phyloP scores from a whole-genome alignment of 495 filamentous ascomycete species.

The Tuber borchii region DNA sequence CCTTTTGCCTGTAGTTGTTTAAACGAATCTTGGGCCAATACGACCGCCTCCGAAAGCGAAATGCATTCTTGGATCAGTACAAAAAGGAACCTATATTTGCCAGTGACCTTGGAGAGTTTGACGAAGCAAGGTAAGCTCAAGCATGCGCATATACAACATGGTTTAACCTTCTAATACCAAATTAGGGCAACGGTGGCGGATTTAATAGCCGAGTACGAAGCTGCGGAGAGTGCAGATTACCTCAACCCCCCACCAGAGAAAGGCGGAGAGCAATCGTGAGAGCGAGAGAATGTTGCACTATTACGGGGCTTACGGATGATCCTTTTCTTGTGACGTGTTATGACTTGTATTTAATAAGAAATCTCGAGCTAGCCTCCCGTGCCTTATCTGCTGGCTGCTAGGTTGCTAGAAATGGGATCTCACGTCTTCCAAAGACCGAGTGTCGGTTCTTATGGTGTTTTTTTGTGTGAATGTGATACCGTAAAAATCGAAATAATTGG shows the following conservation, averaged over 20 bases:
- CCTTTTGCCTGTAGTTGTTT: slow-evolving; percentile 55
- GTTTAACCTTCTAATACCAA: not conserved
- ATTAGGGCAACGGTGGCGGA: slow-evolving; percentile 70
- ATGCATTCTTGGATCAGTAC: slow-evolving; percentile 92
- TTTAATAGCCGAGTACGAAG: slow-evolving; percentile 88
- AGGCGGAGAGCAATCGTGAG: slow-evolving; percentile 22
- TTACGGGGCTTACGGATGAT: not conserved
- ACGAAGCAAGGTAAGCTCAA: slow-evolving; percentile 60
- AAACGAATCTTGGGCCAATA: slow-evolving; percentile 87
- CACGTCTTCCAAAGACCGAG: not conserved
- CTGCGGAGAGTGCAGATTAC: slow-evolving; percentile 83
- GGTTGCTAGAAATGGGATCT: not conserved
- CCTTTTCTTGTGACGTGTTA: not conserved
- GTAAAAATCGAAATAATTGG: too few species aligned
- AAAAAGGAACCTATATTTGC: slow-evolving; percentile 88
- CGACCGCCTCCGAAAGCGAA: slow-evolving; percentile 85
- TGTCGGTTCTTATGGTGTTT: not conserved
- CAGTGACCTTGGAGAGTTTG: slow-evolving; percentile 87
- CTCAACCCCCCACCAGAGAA: slow-evolving; percentile 49
- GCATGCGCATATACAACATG: not conserved
- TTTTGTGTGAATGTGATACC: not conserved
- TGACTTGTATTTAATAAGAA: not conserved
- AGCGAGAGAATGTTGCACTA: not conserved
- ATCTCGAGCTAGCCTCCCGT: not conserved
- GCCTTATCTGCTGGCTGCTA: not conserved